Evolutionary conservation across 345 rosid species (phyloP).

Genomic region (Limnanthes douglasii): DNA sequence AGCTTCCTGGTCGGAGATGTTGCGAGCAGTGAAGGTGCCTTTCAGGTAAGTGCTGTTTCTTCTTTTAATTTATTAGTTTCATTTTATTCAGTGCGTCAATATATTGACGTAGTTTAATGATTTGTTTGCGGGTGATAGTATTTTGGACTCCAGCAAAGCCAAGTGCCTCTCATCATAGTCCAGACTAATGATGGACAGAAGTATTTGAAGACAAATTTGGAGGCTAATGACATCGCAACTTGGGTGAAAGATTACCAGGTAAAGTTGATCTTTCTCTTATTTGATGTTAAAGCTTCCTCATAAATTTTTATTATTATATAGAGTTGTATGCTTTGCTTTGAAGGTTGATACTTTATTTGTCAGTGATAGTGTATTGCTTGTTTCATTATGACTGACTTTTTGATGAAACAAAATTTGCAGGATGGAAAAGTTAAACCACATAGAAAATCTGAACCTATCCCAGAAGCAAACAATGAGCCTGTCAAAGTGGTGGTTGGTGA

Average conservation of each 20-base stretch:
- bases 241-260: slow-evolving; percentile 89
- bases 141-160: slow-evolving; percentile 85
- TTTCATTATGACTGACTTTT: too few species aligned
- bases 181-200: slow-evolving; percentile 69
- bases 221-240: slow-evolving; percentile 50
- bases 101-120: slow-evolving; percentile 1
- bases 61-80: slow-evolving; percentile 1
- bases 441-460: slow-evolving; percentile 1
- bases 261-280: not conserved
- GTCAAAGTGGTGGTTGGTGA: not conserved
- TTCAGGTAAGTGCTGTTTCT: slow-evolving; percentile 52
- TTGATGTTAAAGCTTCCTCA: not conserved
- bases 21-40: slow-evolving; percentile 77
- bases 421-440: not conserved
- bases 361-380: too few species aligned
- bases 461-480: not conserved
- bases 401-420: not conserved
- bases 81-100: not conserved
- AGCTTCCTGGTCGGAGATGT: slow-evolving; percentile 78
- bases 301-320: not conserved
- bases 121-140: slow-evolving; percentile 32
- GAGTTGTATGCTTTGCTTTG: not conserved
- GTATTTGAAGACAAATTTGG: slow-evolving; percentile 64
- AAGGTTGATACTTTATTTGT: not conserved
- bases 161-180: slow-evolving; percentile 70